Evolutionary conservation across 108 stramenopile species (phyloP), one percentile per base, ranked within the genome.

Genomic region (Stephanodiscus triporus): DNA sequence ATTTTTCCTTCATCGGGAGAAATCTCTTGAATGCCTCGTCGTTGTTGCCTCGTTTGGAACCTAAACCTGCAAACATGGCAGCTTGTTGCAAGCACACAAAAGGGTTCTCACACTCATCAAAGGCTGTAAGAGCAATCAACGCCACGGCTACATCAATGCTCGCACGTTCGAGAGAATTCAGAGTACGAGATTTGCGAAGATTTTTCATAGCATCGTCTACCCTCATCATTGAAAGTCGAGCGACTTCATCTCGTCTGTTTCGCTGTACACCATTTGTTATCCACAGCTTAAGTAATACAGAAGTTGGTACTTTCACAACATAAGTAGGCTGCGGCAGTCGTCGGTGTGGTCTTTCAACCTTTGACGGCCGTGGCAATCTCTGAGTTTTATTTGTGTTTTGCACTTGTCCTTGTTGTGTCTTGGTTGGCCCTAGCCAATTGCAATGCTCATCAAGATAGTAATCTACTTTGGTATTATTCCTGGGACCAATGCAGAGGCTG

Each of bases 81-180:
- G 94, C 94, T 67, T 95, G 91, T 51, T 90, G 87, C 51, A 95
- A 38, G 59, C 89, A 87, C 60, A 80, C 63, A 61, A 95, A 92
- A 11, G 91, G 91, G 72, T 95, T 89, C 29, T 66, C 45, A 40
- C 93, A 94, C 19, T 73, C 66, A 19, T 82, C 66, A 26, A 60
- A 17, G 16, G 80, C 57, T 17, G 89, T 88, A 27, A 95, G 66
- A 29, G 83, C 80, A 26, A 95, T 68, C 66, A 95, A 74, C 9
- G 81, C 84, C 11, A 73, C 73, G 5, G 94, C 76, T 14, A 91
- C 82, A 58, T 88, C 70, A 32, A 95, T 51, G 49, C 90, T 85
- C 36, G 89, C 80, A 37, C 81, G 85, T 75, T 88, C 84, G 5
- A 87, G 51, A n/a, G 90, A 77, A 55, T 57, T 57, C 22, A 89